Conservation (phyloP, 805 yeast genomes). For the Pachysolen tannophilus region DNA sequence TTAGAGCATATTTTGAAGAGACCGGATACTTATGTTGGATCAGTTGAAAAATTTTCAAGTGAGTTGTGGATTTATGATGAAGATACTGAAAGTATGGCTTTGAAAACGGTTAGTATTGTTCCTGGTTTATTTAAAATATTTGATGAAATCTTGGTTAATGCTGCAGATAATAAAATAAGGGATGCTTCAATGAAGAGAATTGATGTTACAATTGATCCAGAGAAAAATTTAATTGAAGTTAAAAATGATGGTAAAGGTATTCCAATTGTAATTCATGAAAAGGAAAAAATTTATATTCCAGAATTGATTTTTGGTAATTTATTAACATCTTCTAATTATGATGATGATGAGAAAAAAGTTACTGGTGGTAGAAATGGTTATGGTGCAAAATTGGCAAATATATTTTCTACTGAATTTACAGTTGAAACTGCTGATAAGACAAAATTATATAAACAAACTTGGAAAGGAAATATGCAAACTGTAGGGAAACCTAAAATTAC, state of each 20-base stretch:
- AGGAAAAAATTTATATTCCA: slow-evolving; percentile 90
- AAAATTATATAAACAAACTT: slow-evolving; percentile 66
- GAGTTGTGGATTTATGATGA: slow-evolving; percentile 83
- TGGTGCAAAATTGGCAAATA: slow-evolving; percentile 96
- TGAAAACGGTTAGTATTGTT: slow-evolving; percentile 64
- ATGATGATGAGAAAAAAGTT: slow-evolving; percentile 90
- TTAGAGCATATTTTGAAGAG: slow-evolving; percentile 93
- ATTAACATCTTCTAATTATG: slow-evolving; percentile 91
- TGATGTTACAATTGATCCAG: slow-evolving; percentile 75
- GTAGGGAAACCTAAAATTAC: slow-evolving; percentile 72
- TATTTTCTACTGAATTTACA: slow-evolving; percentile 80
- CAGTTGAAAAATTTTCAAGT: slow-evolving; percentile 73
- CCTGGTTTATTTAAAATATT: slow-evolving; percentile 96
- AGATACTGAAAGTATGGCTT: slow-evolving; percentile 50
- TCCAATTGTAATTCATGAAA: slow-evolving; percentile 87
- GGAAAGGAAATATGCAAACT: slow-evolving; percentile 81
- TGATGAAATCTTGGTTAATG: slow-evolving; percentile 95
- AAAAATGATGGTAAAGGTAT: slow-evolving; percentile 94
- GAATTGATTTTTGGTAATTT: slow-evolving; percentile 94
- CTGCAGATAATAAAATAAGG: slow-evolving; percentile 96
- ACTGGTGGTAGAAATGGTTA: slow-evolving; percentile 98
- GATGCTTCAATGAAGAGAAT: slow-evolving; percentile 86
- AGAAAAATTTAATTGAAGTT: slow-evolving; percentile 65
- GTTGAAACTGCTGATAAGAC: slow-evolving; percentile 83
- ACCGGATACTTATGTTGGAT: slow-evolving; percentile 97